Percentiles rank a stretch among this genome's conserved stretches.
phyloP scores from a whole-genome alignment of 345 rosid genomes.

The Lepidium didymum region DNA sequence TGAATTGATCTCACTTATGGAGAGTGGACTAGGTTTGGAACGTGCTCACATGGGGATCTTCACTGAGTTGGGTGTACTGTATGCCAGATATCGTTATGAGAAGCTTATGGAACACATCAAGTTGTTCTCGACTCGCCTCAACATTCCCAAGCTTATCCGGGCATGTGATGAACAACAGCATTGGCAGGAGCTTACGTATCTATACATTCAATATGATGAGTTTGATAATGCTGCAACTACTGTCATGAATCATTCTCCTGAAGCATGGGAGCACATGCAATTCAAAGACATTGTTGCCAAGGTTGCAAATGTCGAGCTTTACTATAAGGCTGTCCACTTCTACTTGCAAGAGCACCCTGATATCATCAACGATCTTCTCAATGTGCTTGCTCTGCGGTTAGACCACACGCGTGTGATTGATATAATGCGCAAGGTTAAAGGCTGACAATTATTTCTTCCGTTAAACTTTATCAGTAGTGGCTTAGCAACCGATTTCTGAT shows the following conservation, averaged over 20 bases:
- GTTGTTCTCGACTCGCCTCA: conserved; percentile 94
- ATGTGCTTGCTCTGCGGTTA: conserved; percentile 90
- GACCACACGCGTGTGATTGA: conserved; percentile 98
- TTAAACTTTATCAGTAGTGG: neutral
- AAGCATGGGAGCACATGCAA: conserved; percentile 99
- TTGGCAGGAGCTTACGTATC: conserved; percentile 92
- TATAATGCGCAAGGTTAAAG: conserved; percentile 87
- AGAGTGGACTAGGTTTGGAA: conserved; percentile 95
- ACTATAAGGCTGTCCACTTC: conserved; percentile 98
- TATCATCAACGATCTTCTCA: conserved; percentile 86
- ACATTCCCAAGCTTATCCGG: conserved; percentile 93
- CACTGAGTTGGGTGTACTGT: conserved; percentile 94
- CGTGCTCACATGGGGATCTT: conserved; percentile 99
- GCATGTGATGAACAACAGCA: conserved; percentile 99
- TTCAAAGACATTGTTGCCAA: conserved; percentile 90
- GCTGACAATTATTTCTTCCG: neutral
- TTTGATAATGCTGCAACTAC: conserved; percentile 99
- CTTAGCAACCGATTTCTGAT: neutral
- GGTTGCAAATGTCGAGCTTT: conserved; percentile 94
- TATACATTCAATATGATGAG: conserved; percentile 88
- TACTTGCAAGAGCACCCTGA: conserved; percentile 99
- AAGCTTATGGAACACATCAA: conserved; percentile 99
- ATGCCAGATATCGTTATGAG: conserved; percentile 95
- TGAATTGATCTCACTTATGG: conserved; percentile 97
- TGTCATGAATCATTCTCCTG: conserved; percentile 98